phyloP scores from a whole-genome alignment of 306 rosid genomes.

The Hippophae tibetana region DNA sequence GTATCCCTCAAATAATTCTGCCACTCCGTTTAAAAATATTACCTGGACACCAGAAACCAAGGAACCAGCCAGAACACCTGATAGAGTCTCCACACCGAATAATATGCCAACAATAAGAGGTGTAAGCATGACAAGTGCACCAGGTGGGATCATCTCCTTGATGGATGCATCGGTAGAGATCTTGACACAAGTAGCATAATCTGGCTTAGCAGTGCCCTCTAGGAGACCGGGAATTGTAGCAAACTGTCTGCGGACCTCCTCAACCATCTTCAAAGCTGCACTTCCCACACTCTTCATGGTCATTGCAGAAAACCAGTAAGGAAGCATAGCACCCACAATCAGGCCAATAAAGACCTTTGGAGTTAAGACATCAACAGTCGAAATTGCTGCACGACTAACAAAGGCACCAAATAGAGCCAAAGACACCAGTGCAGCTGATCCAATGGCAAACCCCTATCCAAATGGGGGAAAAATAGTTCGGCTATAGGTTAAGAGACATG shows the following conservation, averaged over 20 bases:
- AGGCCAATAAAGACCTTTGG: slow-evolving; percentile 83
- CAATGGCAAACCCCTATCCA: slow-evolving; percentile 65
- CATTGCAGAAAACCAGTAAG: slow-evolving; percentile 89
- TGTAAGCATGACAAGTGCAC: slow-evolving; percentile 78
- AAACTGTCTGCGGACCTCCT: slow-evolving; percentile 85
- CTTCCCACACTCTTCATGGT: slow-evolving; percentile 90
- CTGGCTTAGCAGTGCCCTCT: slow-evolving; percentile 66
- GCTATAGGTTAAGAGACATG: not conserved
- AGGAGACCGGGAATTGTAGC: slow-evolving; percentile 64
- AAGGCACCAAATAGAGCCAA: slow-evolving; percentile 75
- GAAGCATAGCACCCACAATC: slow-evolving; percentile 77
- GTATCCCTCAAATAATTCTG: not conserved
- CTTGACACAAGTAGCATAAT: slow-evolving; percentile 73
- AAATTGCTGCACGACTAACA: slow-evolving; percentile 59
- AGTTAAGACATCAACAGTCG: slow-evolving; percentile 65
- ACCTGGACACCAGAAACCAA: slow-evolving; percentile 82
- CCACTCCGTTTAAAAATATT: slow-evolving; percentile 3
- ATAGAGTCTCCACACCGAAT: slow-evolving; percentile 66
- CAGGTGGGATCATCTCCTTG: slow-evolving; percentile 85
- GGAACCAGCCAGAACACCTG: slow-evolving; percentile 72
- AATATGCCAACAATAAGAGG: slow-evolving; percentile 69
- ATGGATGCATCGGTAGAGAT: slow-evolving; percentile 81
- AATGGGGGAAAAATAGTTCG: slow-evolving; percentile 1
- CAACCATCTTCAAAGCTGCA: slow-evolving; percentile 80
- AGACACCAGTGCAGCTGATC: slow-evolving; percentile 70